phyloP scores from a whole-genome alignment of 1,284 basidiomycete genomes.

The Ganoderma boninense region DNA sequence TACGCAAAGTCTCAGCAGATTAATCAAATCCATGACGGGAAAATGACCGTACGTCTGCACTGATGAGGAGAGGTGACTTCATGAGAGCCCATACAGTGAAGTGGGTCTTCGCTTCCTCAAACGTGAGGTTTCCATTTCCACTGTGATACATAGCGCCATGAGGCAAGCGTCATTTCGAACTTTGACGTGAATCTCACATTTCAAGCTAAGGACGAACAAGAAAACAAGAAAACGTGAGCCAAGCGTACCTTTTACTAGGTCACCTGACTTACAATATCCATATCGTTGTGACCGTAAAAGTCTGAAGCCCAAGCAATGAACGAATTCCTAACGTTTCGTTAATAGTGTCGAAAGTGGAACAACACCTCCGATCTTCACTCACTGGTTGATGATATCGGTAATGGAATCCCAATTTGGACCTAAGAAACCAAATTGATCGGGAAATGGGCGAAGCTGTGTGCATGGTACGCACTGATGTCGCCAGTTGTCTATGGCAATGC shows the following conservation, averaged over 20 bases:
- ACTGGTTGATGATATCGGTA: slow-evolving; percentile 54
- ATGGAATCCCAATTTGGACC: slow-evolving; percentile 47
- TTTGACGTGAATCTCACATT: slow-evolving; percentile 47
- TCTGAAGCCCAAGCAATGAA: slow-evolving; percentile 60
- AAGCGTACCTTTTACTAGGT: background rate
- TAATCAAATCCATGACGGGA: too few species aligned
- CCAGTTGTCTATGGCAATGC: slow-evolving; percentile 37
- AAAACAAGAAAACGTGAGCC: background rate
- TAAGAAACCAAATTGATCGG: background rate
- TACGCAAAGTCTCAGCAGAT: background rate
- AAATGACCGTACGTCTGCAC: slow-evolving; percentile 44
- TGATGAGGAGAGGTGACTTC: slow-evolving; percentile 64
- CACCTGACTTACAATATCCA: slow-evolving; percentile 59
- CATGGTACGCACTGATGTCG: slow-evolving; percentile 40
- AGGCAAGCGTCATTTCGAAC: background rate
- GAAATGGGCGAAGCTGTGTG: background rate
- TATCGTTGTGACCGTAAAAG: slow-evolving; percentile 68
- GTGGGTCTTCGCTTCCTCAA: slow-evolving; percentile 67
- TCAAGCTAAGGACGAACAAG: slow-evolving; percentile 48
- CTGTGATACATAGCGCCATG: slow-evolving; percentile 38
- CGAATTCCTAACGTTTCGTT: slow-evolving; percentile 40
- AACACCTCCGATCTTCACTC: background rate
- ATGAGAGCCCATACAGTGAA: slow-evolving; percentile 74
- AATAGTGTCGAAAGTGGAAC: background rate
- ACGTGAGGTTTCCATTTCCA: slow-evolving; percentile 64